A percentile compares a stretch with the other conserved stretches of the same genome.
phyloP scores from a whole-genome alignment of 139 green algal genomes.

The Chlamydomonas eustigma region DNA sequence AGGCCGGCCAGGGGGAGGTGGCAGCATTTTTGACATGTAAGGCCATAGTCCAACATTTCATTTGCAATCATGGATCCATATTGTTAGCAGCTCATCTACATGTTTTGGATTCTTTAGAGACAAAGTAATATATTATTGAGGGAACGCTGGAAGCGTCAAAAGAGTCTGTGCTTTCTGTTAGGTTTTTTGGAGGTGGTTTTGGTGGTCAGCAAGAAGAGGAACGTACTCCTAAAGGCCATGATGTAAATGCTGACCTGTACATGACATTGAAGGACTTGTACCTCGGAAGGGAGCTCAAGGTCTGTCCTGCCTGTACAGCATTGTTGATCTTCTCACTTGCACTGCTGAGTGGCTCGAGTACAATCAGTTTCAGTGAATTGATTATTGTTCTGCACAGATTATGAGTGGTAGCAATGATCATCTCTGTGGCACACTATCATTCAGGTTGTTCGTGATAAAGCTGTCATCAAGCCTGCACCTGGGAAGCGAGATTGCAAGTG shows the following conservation, averaged over 20 bases:
- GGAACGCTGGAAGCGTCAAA: not conserved
- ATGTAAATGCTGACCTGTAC: conserved; percentile 79
- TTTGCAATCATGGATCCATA: not conserved
- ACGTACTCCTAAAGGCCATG: conserved; percentile 75
- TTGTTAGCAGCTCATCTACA: not conserved
- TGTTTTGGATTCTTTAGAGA: no score
- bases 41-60: not conserved
- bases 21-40: conserved; percentile 7
- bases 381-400: no score
- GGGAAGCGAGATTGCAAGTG: conserved; percentile 97
- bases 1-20: conserved; percentile 32
- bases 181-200: conserved; percentile 71
- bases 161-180: not conserved
- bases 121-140: not conserved
- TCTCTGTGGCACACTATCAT: no score
- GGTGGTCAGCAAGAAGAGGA: conserved; percentile 72
- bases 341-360: no score
- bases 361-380: no score
- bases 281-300: conserved; percentile 73
- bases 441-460: conserved; percentile 88
- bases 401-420: no score
- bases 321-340: no score
- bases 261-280: conserved; percentile 90
- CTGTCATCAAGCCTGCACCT: conserved; percentile 73
- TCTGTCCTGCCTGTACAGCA: conserved; percentile 17